Percentiles rank a stretch among this genome's conserved stretches.
These are phyloP conservation scores for Solidago caesia DNA, from an alignment of 129 eudicot species.

Conservation along the genomic window DNA sequence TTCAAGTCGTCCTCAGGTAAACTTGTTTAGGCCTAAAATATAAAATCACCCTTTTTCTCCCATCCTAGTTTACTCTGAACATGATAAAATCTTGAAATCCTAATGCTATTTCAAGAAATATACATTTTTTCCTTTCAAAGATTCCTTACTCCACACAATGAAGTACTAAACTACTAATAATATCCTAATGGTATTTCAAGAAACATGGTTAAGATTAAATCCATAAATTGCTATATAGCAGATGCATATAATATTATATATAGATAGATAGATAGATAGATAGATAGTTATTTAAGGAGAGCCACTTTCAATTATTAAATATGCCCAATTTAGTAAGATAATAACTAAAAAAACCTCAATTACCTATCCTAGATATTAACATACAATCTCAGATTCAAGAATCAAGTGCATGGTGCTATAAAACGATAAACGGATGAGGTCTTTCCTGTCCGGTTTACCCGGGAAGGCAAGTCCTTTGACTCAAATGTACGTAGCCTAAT, in stretches of 20 bases:
- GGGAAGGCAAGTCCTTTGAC: too few species aligned
- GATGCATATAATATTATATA: neutral
- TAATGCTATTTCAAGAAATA: slow-evolving; percentile 10
- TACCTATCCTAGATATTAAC: slow-evolving; percentile 1
- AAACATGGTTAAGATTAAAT: slow-evolving; percentile 25
- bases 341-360: neutral
- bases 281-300: slow-evolving; percentile 12
- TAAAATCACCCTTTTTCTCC: neutral
- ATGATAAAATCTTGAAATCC: slow-evolving; percentile 12
- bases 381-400: slow-evolving; percentile 15
- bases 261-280: neutral
- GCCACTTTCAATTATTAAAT: neutral
- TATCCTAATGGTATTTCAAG: slow-evolving; percentile 12
- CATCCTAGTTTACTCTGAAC: neutral
- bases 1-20: neutral
- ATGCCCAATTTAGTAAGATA: slow-evolving; percentile 9
- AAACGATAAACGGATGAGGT: too few species aligned
- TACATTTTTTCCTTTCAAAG: slow-evolving; percentile 1
- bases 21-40: neutral
- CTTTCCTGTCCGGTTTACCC: too few species aligned
- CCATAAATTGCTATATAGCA: neutral
- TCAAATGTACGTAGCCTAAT: too few species aligned
- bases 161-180: neutral
- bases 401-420: slow-evolving; percentile 20
- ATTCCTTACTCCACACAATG: neutral